Conservation (phyloP, 441 rosid species). For the Isatis lusitanica region DNA sequence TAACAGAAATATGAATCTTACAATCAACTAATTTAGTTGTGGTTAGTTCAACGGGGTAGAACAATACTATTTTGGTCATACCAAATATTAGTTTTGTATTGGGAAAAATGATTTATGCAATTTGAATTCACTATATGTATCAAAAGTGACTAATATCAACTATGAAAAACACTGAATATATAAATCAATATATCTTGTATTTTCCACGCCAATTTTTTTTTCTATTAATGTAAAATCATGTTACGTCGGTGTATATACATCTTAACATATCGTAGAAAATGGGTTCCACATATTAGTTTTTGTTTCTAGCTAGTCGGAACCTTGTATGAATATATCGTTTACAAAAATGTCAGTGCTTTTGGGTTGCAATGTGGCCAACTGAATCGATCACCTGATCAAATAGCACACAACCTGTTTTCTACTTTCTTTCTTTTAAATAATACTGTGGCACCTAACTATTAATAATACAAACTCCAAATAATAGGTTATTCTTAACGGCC, state of each 20-base stretch:
- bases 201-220: background rate
- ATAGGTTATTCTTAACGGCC: too few relatives aligned
- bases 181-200: background rate
- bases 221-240: background rate
- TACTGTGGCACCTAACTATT: background rate
- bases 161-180: background rate
- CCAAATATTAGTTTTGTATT: background rate
- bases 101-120: background rate
- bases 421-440: background rate
- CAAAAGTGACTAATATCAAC: background rate
- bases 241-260: background rate
- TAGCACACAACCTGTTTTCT: background rate
- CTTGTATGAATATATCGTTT: background rate
- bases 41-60: background rate
- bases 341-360: background rate
- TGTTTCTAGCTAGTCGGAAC: background rate
- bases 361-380: slow-evolving; percentile 1
- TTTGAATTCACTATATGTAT: background rate
- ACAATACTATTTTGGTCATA: background rate
- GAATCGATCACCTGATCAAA: background rate
- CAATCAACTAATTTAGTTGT: background rate
- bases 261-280: background rate
- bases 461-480: background rate
- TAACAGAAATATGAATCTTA: background rate
- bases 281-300: slow-evolving; percentile 10